These are phyloP conservation scores for Paspalum notatum DNA, from an alignment of 176 grass and related monocot genomes.

Conservation along the genomic window DNA sequence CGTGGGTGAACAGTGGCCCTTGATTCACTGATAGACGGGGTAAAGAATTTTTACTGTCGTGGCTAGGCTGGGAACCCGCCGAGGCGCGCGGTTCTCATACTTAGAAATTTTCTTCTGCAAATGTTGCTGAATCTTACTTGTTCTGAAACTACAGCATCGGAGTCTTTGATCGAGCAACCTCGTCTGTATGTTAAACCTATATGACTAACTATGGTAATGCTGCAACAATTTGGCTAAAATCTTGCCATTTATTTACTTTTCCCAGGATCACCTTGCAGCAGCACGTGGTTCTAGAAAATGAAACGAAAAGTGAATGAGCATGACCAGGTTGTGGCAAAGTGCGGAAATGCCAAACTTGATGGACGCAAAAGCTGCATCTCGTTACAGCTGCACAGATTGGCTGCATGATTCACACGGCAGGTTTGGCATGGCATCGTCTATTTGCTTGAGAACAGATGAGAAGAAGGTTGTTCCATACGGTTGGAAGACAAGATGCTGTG, in stretches of 20 bases:
- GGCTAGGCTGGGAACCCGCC: too few species aligned
- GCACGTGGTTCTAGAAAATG: conserved; percentile 74
- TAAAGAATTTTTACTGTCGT: too few species aligned
- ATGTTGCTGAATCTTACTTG: neutral
- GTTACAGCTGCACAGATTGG: conserved; percentile 3
- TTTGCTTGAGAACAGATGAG: conserved; percentile 4
- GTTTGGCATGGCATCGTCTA: neutral
- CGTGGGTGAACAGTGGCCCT: too few species aligned
- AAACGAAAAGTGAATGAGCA: neutral
- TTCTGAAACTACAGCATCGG: neutral
- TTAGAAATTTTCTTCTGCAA: neutral
- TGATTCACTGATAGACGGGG: too few species aligned
- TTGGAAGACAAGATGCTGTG: conserved; percentile 12
- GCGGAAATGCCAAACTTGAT: neutral
- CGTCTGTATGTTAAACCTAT: neutral
- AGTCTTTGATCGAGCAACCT: neutral
- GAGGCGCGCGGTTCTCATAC: too few species aligned
- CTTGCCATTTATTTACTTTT: neutral
- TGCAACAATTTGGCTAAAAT: neutral
- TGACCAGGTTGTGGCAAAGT: conserved; percentile 22
- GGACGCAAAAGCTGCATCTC: neutral
- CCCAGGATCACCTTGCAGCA: conserved; percentile 88
- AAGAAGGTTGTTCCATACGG: conserved; percentile 7
- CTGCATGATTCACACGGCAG: conserved; percentile 19
- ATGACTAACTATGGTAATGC: neutral